These are phyloP conservation scores for Plectosphaerella cucumerina DNA, from an alignment of 2,329 filamentous ascomycete species.

Conservation along the genomic window DNA sequence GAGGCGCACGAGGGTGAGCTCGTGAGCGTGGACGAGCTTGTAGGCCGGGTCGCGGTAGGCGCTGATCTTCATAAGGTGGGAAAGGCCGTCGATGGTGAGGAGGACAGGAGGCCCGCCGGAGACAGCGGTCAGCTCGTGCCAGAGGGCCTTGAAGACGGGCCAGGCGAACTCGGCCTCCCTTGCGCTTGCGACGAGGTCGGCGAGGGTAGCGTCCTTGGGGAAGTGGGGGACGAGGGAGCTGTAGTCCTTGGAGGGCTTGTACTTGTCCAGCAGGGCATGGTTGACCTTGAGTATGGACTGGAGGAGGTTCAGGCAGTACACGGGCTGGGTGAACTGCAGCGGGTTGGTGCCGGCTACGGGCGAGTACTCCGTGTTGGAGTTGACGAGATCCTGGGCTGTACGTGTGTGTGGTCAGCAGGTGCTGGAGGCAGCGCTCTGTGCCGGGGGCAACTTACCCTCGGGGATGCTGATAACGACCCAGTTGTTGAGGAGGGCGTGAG, in stretches of 20 bases:
- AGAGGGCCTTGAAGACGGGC: constrained; percentile 76
- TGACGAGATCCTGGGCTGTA: constrained; percentile 74
- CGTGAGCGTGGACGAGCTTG: constrained; percentile 78
- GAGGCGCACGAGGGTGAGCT: constrained; percentile 70
- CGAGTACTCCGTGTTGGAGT: constrained; percentile 76
- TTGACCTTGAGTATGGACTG: constrained; percentile 71
- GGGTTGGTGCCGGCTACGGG: constrained; percentile 57
- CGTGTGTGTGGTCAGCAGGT: constrained; percentile 1
- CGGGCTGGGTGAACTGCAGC: constrained; percentile 69
- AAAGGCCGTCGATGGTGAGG: constrained; percentile 72
- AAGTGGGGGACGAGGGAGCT: constrained; percentile 51
- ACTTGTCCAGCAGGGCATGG: constrained; percentile 52
- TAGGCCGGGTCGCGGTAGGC: constrained; percentile 70
- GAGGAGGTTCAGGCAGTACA: constrained; percentile 72
- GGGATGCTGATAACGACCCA: constrained; percentile 90
- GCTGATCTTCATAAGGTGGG: constrained; percentile 74
- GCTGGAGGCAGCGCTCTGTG: not conserved
- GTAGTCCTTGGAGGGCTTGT: constrained; percentile 41
- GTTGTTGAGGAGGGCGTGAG: constrained; percentile 73
- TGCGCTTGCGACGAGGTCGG: constrained; percentile 65
- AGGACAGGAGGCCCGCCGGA: constrained; percentile 57
- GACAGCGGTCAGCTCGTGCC: constrained; percentile 65
- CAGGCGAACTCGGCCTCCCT: constrained; percentile 75
- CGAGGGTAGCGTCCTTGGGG: constrained; percentile 58
- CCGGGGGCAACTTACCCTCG: constrained; percentile 59